These are phyloP conservation scores for Stipa capillata DNA, from an alignment of 176 grass and related monocot species.

Conservation along the genomic window DNA sequence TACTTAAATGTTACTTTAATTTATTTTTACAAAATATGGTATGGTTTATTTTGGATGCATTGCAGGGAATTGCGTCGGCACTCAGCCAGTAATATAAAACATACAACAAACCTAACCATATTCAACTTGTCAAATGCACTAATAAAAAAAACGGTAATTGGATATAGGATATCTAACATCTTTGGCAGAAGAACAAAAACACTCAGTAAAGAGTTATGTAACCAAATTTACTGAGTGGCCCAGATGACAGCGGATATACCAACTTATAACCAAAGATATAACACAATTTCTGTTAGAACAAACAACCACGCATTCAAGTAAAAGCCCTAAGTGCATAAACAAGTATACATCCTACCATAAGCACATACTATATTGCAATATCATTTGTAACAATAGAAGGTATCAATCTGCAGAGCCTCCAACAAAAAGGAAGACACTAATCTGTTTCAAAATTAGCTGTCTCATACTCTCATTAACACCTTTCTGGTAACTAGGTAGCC, in stretches of 20 bases:
- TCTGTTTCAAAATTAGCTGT: slow-evolving; percentile 1
- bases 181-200: slow-evolving; percentile 12
- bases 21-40: not conserved
- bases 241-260: not conserved
- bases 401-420: not conserved
- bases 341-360: slow-evolving; percentile 3
- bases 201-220: not conserved
- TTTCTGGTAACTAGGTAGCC: not conserved
- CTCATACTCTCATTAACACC: not conserved
- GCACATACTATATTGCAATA: not conserved
- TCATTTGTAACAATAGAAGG: not conserved
- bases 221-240: not conserved
- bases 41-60: not conserved
- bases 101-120: not conserved
- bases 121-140: not conserved
- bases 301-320: not conserved
- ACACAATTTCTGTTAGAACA: not conserved
- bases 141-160: not conserved
- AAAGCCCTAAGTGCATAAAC: not conserved
- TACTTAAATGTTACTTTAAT: not conserved
- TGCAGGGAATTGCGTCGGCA: not conserved
- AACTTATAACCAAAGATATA: slow-evolving; percentile 9
- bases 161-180: not conserved
- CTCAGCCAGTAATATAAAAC: not conserved
- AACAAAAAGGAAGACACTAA: not conserved